Percentiles rank a stretch among this genome's conserved stretches.
These are phyloP conservation scores for Tetracladium marchalianum DNA, from an alignment of 495 filamentous ascomycete genomes.

Conservation along the genomic window DNA sequence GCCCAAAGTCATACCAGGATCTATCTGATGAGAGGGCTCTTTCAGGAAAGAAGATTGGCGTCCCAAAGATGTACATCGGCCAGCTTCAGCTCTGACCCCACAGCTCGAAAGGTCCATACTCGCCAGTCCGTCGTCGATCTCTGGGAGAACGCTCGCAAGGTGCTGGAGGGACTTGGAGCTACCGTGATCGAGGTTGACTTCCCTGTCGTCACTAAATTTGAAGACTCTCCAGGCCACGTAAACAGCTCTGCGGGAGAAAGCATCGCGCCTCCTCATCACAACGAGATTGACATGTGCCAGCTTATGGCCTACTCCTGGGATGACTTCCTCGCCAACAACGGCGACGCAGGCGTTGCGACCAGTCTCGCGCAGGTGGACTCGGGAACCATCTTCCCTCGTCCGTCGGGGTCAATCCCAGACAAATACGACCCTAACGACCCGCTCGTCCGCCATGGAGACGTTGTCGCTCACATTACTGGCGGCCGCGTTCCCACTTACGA, in stretches of 20 bases:
- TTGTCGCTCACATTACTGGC: slow-evolving; percentile 10
- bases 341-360: slow-evolving; percentile 12
- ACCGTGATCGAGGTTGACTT: slow-evolving; percentile 25
- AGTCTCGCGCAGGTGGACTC: slow-evolving; percentile 18
- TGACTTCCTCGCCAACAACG: slow-evolving; percentile 21
- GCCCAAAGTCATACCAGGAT: not conserved
- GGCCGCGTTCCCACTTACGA: slow-evolving; percentile 10
- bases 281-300: slow-evolving; percentile 17
- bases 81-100: slow-evolving; percentile 11
- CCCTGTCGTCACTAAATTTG: slow-evolving; percentile 20
- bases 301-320: slow-evolving; percentile 26
- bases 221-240: not conserved
- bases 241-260: not conserved
- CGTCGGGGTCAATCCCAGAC: slow-evolving; percentile 6
- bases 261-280: no score
- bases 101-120: slow-evolving; percentile 9
- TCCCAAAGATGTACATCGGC: slow-evolving; percentile 24
- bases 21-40: slow-evolving; percentile 8
- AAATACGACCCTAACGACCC: slow-evolving; percentile 8
- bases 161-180: slow-evolving; percentile 22
- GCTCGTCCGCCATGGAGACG: slow-evolving; percentile 18
- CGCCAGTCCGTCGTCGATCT: slow-evolving; percentile 17
- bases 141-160: slow-evolving; percentile 16
- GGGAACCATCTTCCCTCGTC: slow-evolving; percentile 11
- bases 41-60: slow-evolving; percentile 20